Percentiles rank a stretch among this genome's conserved stretches.
phyloP scores from a whole-genome alignment of 306 rosid species.

The Abrus pulchellus region DNA sequence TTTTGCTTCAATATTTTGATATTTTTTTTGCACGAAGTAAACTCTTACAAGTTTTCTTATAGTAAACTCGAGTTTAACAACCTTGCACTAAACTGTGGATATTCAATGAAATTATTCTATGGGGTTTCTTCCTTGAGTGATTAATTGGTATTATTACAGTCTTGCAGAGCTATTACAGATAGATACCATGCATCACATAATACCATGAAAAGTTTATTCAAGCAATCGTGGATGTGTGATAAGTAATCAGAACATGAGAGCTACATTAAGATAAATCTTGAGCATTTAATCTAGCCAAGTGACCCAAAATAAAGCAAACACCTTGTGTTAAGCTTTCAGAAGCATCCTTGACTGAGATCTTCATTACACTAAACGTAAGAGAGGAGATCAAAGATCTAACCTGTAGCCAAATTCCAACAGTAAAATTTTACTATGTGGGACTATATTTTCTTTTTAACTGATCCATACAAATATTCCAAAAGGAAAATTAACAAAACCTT shows the following conservation, averaged over 20 bases:
- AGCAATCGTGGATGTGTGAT: background rate
- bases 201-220: constrained; percentile 5
- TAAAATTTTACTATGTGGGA: constrained; percentile 41
- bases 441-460: constrained; percentile 24
- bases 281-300: constrained; percentile 35
- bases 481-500: constrained; percentile 65
- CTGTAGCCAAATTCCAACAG: constrained; percentile 55
- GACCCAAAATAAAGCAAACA: constrained; percentile 46
- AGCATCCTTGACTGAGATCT: constrained; percentile 80
- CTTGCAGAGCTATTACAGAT: constrained; percentile 18
- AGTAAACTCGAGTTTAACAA: too few relatives aligned
- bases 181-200: background rate
- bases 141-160: constrained; percentile 29
- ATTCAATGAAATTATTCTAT: constrained; percentile 36
- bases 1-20: too few relatives aligned
- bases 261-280: constrained; percentile 12
- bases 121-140: constrained; percentile 15
- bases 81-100: background rate
- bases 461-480: constrained; percentile 7
- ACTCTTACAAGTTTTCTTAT: too few relatives aligned
- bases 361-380: constrained; percentile 71
- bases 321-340: constrained; percentile 76
- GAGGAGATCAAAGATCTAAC: constrained; percentile 76
- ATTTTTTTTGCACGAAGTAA: too few relatives aligned
- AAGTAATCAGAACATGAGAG: constrained; percentile 17